phyloP scores from a whole-genome alignment of 169 alveolate species.

The Plasmodium inui region DNA sequence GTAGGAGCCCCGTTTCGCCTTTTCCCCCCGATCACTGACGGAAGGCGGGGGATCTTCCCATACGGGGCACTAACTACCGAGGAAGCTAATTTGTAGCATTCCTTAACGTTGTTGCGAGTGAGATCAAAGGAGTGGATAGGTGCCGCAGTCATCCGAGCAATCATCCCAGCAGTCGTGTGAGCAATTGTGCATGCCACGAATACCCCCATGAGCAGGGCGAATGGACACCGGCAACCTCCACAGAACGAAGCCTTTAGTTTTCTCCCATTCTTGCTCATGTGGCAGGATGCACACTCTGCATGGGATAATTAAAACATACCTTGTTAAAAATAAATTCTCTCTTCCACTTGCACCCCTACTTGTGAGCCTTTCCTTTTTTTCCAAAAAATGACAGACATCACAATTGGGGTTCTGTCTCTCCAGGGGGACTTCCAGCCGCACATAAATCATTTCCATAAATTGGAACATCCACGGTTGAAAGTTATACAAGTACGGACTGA shows the following conservation, averaged over 20 bases:
- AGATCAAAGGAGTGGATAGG: neutral
- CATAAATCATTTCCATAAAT: conserved; percentile 42
- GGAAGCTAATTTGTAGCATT: neutral
- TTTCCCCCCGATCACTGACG: neutral
- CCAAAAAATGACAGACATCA: conserved; percentile 17
- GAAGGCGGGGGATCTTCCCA: neutral
- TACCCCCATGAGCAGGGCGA: neutral
- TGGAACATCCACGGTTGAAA: conserved; percentile 26
- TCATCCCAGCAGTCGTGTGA: neutral
- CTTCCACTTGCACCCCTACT: neutral
- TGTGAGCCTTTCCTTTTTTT: neutral
- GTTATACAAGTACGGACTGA: conserved; percentile 12
- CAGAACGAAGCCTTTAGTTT: neutral
- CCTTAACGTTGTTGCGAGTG: neutral
- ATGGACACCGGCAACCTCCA: neutral
- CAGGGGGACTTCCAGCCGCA: conserved; percentile 71
- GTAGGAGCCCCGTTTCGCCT: neutral
- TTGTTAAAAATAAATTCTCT: neutral
- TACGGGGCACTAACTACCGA: neutral
- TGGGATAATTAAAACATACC: neutral
- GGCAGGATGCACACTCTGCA: neutral
- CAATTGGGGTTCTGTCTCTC: conserved; percentile 63
- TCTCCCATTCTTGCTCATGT: neutral
- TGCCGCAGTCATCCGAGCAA: too few relatives aligned
- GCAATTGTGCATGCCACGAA: neutral